Evolutionary conservation across 495 filamentous ascomycete genomes (phyloP).

Genomic region (Neurospora sublineolata): DNA sequence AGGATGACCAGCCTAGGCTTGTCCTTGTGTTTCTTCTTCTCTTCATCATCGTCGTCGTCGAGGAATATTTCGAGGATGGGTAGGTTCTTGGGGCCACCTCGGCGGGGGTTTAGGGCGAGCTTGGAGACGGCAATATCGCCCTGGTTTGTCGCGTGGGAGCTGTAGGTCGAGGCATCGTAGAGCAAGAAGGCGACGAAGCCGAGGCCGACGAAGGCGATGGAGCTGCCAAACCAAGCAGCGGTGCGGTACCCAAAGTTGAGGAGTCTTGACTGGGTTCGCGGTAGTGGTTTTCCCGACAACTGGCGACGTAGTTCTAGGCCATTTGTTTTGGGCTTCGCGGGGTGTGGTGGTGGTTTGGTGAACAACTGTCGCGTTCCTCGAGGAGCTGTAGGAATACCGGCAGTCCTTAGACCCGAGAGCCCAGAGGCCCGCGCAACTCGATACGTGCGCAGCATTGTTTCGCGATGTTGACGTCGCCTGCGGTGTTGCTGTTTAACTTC

Average conservation of each 20-base stretch:
- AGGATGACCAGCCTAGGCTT: slow-evolving; percentile 89
- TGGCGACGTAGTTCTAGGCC: slow-evolving; percentile 11
- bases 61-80: slow-evolving; percentile 80
- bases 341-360: not conserved
- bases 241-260: slow-evolving; percentile 41
- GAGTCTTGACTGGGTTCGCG: slow-evolving; percentile 28
- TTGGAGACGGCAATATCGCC: slow-evolving; percentile 73
- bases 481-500: not conserved
- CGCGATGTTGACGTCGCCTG: not conserved
- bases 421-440: not conserved
- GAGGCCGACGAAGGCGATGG: slow-evolving; percentile 31
- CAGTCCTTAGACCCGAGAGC: not conserved
- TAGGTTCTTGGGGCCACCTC: slow-evolving; percentile 90
- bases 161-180: slow-evolving; percentile 90
- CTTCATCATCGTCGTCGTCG: slow-evolving; percentile 71
- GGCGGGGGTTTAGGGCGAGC: slow-evolving; percentile 65
- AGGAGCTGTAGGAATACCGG: not conserved
- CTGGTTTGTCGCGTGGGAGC: slow-evolving; percentile 42
- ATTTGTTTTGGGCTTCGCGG: not conserved
- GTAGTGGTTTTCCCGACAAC: slow-evolving; percentile 39
- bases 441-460: slow-evolving; percentile 6
- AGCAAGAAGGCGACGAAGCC: slow-evolving; percentile 75
- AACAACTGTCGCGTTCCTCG: not conserved
- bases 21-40: slow-evolving; percentile 55
- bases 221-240: slow-evolving; percentile 38